These are phyloP conservation scores for Geosmithia morbida DNA, from an alignment of 2,329 filamentous ascomycete genomes.

Conservation along the genomic window DNA sequence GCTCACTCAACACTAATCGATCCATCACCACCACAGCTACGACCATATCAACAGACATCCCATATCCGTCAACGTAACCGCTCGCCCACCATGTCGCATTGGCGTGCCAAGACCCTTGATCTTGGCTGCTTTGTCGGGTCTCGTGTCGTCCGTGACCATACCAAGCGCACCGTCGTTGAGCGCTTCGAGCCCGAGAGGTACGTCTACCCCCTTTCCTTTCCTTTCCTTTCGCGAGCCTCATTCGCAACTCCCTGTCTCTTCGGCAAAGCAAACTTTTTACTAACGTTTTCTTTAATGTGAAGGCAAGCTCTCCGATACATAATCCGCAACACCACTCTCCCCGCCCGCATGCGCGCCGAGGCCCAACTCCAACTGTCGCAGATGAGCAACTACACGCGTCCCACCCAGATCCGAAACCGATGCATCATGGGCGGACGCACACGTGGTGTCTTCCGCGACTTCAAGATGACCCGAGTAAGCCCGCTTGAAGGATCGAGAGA, in stretches of 20 bases:
- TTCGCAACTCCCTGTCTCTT: background rate
- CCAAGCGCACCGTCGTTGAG: constrained; percentile 87
- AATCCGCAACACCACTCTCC: constrained; percentile 80
- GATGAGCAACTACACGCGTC: constrained; percentile 92
- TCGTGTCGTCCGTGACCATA: constrained; percentile 82
- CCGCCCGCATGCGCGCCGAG: constrained; percentile 69
- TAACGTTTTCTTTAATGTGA: background rate
- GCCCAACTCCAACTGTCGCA: constrained; percentile 85
- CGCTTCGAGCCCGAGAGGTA: constrained; percentile 81
- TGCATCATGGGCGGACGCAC: constrained; percentile 88
- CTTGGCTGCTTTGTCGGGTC: constrained; percentile 78
- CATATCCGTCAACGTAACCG: background rate
- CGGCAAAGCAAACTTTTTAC: background rate
- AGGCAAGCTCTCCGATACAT: constrained; percentile 91
- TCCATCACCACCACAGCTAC: background rate
- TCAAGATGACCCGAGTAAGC: constrained; percentile 78
- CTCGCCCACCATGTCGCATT: constrained; percentile 57
- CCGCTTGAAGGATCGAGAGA: background rate
- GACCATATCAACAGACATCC: background rate
- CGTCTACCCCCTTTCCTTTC: constrained; percentile 4
- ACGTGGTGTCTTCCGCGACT: constrained; percentile 81
- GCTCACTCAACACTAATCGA: background rate
- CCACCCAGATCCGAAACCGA: constrained; percentile 86
- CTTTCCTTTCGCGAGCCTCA: background rate
- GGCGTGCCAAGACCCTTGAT: constrained; percentile 81